Evolutionary conservation across 495 filamentous ascomycete genomes (phyloP), one percentile per base, ranked within the genome.

Genomic region (Annulohypoxylon nitens): DNA sequence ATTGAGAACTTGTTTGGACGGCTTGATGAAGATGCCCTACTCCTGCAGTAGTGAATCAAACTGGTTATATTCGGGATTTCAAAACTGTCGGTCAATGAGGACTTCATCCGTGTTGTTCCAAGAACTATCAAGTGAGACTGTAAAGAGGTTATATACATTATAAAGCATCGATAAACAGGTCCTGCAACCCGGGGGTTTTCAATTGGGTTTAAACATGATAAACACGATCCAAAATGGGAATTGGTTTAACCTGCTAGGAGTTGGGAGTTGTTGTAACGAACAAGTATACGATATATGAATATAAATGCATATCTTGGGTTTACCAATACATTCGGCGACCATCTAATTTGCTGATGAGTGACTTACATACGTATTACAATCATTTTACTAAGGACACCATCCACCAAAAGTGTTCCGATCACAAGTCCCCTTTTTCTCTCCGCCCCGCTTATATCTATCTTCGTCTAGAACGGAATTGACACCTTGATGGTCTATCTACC

Each of bases 1-100:
- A 88, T 97, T 59, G 86, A 90, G 71, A 82, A 83, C 14, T 70
- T 95, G 63, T 97, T 93, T 84, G 94, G 94, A 0, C 87, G 92
- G 43, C 75, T 97, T 58, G 84, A 90, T 77, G 92, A 94, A 78
- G 91, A 95, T 71, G 82, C 87, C 53, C 78, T 96, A 67, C 85
- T 93, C 74, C 78, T 97, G 66, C 86, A 92, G 77, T 90, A 55
- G 73, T 10, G 55, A 11, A 34, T 2, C 26, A 10, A 60, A 34
- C 23, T 16, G 53, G 10, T 20, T 43, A 45, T 12, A 18, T 11
- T 39, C 20, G n/a, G 20, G 14, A 8, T 51, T 26, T 36, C 12
- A 16, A 36, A 25, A 18, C 47, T 61, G 18, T 16, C n/a, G 11
- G 58, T 45, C 3, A 18, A 23, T 12, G 37, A 48, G 7, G 34